Percentiles rank a stretch among this genome's conserved stretches.
Evolutionary conservation across 176 grass and related monocot genomes (phyloP).

Genomic region (Bromus sterilis): DNA sequence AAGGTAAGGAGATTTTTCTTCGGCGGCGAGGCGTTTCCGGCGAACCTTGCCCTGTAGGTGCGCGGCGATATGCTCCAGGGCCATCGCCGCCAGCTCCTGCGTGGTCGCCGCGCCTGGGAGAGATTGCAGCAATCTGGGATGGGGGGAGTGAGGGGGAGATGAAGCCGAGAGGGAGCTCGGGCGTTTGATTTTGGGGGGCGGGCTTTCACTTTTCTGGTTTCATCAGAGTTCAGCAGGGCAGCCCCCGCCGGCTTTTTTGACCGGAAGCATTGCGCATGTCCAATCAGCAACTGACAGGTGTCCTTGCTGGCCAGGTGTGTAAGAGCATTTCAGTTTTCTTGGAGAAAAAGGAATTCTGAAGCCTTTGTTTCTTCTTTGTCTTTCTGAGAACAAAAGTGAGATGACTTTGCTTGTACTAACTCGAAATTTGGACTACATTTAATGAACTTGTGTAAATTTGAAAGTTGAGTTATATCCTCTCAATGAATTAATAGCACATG

Average conservation of each 20-base stretch:
- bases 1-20: background rate
- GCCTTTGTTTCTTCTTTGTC: too few relatives aligned
- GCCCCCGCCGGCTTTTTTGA: too few relatives aligned
- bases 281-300: too few relatives aligned
- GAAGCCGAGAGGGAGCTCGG: background rate
- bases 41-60: background rate
- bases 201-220: background rate
- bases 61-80: background rate
- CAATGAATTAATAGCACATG: too few relatives aligned
- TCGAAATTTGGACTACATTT: too few relatives aligned
- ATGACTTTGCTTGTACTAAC: too few relatives aligned
- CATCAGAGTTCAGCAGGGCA: background rate
- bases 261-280: too few relatives aligned
- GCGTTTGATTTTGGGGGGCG: background rate
- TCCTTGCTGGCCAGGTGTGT: background rate
- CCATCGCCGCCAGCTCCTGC: background rate
- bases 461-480: too few relatives aligned
- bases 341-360: too few relatives aligned
- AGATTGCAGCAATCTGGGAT: background rate
- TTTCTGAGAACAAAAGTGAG: too few relatives aligned
- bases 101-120: background rate
- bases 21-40: background rate
- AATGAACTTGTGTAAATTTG: too few relatives aligned
- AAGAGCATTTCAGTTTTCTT: too few relatives aligned
- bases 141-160: background rate